Base-by-base conservation (phyloP, 768 basidiomycete species). In the Chalciporus piperatus region DNA sequence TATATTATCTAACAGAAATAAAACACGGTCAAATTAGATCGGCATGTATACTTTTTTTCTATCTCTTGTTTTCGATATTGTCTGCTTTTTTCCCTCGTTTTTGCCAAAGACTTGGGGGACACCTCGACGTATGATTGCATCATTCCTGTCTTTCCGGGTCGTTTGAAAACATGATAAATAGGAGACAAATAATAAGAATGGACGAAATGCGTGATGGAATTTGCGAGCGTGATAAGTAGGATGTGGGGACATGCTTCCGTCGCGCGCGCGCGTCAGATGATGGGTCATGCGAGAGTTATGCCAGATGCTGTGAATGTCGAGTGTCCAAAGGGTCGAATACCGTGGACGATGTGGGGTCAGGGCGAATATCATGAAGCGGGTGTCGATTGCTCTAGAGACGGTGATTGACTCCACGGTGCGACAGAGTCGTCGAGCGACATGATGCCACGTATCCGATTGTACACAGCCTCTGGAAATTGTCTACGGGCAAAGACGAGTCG, bases 391-490 rank as follows among this genome's bases (percentile, higher is more conserved):
- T 61, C 57, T 41, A 25, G 14, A 3, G 47, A 23, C 3, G 63
- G 46, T 6, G 62, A 57, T 45, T 57, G 63, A 12, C 64, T 45
- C 76, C 71, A 77, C 1, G 80, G 74, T 12, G 81, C 72, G 39
- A 76, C 71, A 6, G 83, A 74, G 51, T 87, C 84, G 64, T 87
- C 85, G n/a, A 84, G 75, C n/a, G n/a, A n/a, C 76, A 89, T 78
- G 65, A 91, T 87, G 12, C 87, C 87, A 48, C 86, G 82, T 55
- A 92, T 89, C 41, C 89, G 83, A 64, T 83, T 83, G 61, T 80
- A 86, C 48, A 91, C 89, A 9, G 87, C 88, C 43, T 82, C 81
- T 4, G 89, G 89, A 69, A 86, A 90, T 71, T 81, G 77, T 67
- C 87, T 88, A 47, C 27, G 4, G 45, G 45, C 20, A 63, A 27